phyloP scores from a whole-genome alignment of 768 basidiomycete genomes.

The Cytidiella melzeri region DNA sequence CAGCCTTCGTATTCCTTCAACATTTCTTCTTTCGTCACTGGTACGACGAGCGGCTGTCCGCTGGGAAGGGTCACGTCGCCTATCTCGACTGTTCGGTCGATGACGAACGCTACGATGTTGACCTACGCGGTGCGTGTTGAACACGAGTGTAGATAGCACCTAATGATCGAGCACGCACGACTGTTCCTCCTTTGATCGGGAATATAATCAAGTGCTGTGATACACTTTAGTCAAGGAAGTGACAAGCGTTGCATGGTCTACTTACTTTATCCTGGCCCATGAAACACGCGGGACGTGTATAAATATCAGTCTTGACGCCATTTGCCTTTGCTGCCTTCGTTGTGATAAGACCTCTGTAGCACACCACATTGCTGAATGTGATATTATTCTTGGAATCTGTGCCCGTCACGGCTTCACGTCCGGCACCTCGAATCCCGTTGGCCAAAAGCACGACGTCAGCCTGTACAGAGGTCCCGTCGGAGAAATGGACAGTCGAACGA shows the following conservation, averaged over 20 bases:
- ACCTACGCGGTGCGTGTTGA: constrained; percentile 22
- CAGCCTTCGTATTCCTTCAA: constrained; percentile 37
- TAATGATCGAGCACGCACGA: constrained; percentile 32
- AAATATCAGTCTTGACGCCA: constrained; percentile 37
- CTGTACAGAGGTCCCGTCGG: constrained; percentile 41
- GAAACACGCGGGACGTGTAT: constrained; percentile 33
- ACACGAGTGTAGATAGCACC: too few species aligned
- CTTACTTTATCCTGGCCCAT: constrained; percentile 40
- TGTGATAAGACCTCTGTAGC: constrained; percentile 44
- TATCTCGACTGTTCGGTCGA: constrained; percentile 24
- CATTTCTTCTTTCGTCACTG: constrained; percentile 37
- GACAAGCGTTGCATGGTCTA: too few species aligned
- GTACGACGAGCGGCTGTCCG: constrained; percentile 33
- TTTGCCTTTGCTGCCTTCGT: constrained; percentile 32
- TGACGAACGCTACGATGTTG: constrained; percentile 42
- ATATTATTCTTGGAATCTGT: constrained; percentile 21
- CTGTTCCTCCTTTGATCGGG: constrained; percentile 37
- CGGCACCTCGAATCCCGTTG: constrained; percentile 31
- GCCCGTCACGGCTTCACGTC: constrained; percentile 34
- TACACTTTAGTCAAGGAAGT: too few species aligned
- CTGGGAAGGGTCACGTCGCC: constrained; percentile 6
- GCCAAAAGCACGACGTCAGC: constrained; percentile 44
- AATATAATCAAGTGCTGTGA: constrained; percentile 51
- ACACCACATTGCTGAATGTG: constrained; percentile 40
- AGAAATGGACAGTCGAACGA: constrained; percentile 33